Evolutionary conservation across 2,329 filamentous ascomycete genomes (phyloP), one percentile per base, ranked within the genome.

Genomic region (Alternaria tenuissima): DNA sequence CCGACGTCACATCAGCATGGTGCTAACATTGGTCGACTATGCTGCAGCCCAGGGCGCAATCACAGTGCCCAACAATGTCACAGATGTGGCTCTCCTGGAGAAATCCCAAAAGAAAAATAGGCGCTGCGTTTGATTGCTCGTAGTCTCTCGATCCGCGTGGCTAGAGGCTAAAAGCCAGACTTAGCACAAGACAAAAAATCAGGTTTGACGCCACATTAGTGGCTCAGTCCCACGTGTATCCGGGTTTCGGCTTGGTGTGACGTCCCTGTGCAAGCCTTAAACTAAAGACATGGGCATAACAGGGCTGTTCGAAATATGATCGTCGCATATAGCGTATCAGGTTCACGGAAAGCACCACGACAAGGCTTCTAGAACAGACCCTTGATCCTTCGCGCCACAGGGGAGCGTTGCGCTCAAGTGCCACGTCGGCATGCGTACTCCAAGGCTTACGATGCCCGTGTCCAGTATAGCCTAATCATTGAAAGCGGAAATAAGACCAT

Each of bases 161-260:
- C 32, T 24, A 48, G 57, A 59, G 55, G 62, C 57, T 63, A 62
- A 57, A 46, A 34, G 28, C 32, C 42, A 52, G 39, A 38, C 30
- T 49, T 36, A 38, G 46, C 39, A 53, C 11, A n/a, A 32, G 20
- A 24, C 9, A 54, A 30, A 26, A 62, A 65, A 57, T 59, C 57
- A 55, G 64, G 61, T 71, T 61, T 46, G 47, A 57, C 63, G 65
- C 62, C 59, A 66, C 61, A 43, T 66, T 61, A 63, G 68, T 72
- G 68, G 66, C 63, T 67, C 43, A 58, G 44, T 55, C 32, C 57
- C 64, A 67, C 60, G 59, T 68, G 58, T 32, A 51, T 57, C 51
- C 52, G 54, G 44, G 26, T 24, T 43, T 22, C 46, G 32, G 38
- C 55, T 36, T 39, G 38, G 20, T 55, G 60, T 65, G 61, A 68